phyloP scores from a whole-genome alignment of 2,329 filamentous ascomycete genomes.

The Dactylellina haptotyla region DNA sequence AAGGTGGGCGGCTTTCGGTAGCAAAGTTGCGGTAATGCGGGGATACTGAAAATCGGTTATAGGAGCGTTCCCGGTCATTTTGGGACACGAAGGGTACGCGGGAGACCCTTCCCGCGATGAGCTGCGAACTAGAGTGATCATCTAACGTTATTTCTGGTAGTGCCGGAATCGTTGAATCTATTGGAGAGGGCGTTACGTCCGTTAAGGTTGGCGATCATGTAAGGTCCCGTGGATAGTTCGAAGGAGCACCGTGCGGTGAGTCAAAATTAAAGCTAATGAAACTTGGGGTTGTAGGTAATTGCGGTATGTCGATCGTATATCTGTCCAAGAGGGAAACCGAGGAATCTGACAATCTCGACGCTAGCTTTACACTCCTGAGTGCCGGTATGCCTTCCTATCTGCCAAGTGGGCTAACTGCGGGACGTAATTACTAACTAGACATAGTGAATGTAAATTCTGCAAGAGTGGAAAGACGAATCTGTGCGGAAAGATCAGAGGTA shows the following conservation, averaged over 20 bases:
- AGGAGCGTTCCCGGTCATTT: conserved; percentile 75
- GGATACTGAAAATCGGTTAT: neutral
- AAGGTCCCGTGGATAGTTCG: conserved; percentile 61
- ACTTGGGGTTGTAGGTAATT: conserved; percentile 23
- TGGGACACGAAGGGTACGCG: conserved; percentile 77
- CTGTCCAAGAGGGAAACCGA: neutral
- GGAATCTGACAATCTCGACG: neutral
- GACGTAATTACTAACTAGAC: conserved; percentile 61
- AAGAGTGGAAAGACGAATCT: conserved; percentile 99
- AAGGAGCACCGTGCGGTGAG: neutral
- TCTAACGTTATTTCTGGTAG: conserved; percentile 59
- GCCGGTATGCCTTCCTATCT: neutral
- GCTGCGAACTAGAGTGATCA: neutral
- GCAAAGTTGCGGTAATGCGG: neutral
- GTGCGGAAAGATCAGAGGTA: conserved; percentile 82
- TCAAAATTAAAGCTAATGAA: neutral
- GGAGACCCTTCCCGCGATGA: neutral
- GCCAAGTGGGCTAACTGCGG: no score
- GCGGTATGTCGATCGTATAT: conserved; percentile 23
- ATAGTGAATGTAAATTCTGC: conserved; percentile 99
- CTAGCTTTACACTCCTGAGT: conserved; percentile 50
- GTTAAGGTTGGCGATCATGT: conserved; percentile 92
- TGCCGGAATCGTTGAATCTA: conserved; percentile 89
- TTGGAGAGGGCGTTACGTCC: conserved; percentile 92
- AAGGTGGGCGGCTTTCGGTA: conserved; percentile 67